Evolutionary conservation across 2,329 filamentous ascomycete species (phyloP).

Genomic region (Verticillium isaacii): DNA sequence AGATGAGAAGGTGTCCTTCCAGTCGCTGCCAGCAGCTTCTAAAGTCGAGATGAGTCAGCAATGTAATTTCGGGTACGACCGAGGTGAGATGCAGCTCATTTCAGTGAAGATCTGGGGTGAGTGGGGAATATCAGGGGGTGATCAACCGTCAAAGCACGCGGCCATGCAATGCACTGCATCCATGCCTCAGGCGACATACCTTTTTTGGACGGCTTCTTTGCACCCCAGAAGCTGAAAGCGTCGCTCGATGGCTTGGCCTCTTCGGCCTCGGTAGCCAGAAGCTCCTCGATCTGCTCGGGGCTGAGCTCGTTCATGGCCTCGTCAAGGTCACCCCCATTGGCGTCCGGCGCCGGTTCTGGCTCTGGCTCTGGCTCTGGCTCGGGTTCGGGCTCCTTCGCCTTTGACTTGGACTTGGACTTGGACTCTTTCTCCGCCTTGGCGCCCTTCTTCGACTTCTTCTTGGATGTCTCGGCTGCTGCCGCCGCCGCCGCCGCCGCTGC

Average conservation of each 20-base stretch:
- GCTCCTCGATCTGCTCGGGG: conserved; percentile 37
- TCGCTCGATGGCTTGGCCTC: conserved; percentile 26
- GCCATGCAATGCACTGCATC: neutral
- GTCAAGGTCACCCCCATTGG: conserved; percentile 8
- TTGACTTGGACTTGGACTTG: conserved; percentile 29
- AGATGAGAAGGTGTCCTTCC: conserved; percentile 35
- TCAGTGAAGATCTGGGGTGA: conserved; percentile 7
- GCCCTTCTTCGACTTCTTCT: conserved; percentile 38
- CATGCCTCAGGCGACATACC: conserved; percentile 24
- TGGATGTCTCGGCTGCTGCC: conserved; percentile 23
- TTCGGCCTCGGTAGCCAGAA: conserved; percentile 24
- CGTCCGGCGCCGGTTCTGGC: conserved; percentile 3
- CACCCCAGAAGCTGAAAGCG: conserved; percentile 55
- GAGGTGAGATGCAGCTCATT: conserved; percentile 4
- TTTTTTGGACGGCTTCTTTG: conserved; percentile 39
- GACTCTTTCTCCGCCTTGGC: conserved; percentile 27
- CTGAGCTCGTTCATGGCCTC: conserved; percentile 27
- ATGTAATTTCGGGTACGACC: conserved; percentile 35
- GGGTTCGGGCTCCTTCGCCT: conserved; percentile 21
- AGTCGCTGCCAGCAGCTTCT: conserved; percentile 34
- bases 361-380: conserved; percentile 7
- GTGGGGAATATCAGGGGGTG: conserved; percentile 14
- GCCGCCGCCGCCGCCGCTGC: conserved; percentile 17
- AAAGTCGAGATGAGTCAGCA: conserved; percentile 46
- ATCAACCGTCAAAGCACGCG: conserved; percentile 3